Conservation (phyloP, 139 green algal species). For the Haematococcus lacustris region DNA sequence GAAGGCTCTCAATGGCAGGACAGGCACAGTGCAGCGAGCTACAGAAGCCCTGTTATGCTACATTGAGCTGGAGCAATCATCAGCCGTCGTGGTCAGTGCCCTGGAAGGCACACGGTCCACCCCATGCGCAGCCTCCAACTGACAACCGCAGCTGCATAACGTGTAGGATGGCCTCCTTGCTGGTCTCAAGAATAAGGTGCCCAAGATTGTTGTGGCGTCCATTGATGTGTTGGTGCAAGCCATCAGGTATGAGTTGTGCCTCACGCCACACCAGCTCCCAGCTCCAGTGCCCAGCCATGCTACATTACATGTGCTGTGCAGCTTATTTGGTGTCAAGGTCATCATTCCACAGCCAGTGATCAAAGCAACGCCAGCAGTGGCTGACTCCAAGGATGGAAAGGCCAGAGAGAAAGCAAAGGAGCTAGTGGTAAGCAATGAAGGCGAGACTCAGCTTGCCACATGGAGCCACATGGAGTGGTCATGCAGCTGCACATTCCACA, state of each 20-base stretch:
- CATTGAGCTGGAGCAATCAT: slow-evolving; percentile 75
- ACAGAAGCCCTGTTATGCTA: slow-evolving; percentile 64
- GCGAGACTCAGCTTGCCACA: neutral
- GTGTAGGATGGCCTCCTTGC: slow-evolving; percentile 37
- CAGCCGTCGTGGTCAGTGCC: slow-evolving; percentile 4
- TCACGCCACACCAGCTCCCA: neutral
- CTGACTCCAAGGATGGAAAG: slow-evolving; percentile 80
- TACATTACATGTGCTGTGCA: slow-evolving; percentile 23
- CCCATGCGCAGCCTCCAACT: neutral
- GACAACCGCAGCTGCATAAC: neutral
- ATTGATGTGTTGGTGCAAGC: slow-evolving; percentile 57
- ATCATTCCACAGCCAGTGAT: slow-evolving; percentile 79
- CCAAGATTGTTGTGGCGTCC: slow-evolving; percentile 76
- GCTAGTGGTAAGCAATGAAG: slow-evolving; percentile 48
- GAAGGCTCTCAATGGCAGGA: slow-evolving; percentile 78
- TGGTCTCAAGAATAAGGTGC: slow-evolving; percentile 78
- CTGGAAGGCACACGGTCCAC: no score
- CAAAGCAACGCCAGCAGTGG: slow-evolving; percentile 72
- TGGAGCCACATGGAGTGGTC: neutral
- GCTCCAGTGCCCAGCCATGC: slow-evolving; percentile 4
- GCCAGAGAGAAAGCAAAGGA: slow-evolving; percentile 78
- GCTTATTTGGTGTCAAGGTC: slow-evolving; percentile 63
- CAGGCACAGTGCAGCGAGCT: slow-evolving; percentile 63
- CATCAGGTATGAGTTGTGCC: slow-evolving; percentile 37
- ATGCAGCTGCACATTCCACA: neutral